Evolutionary conservation across 768 basidiomycete species (phyloP), one percentile per base, ranked within the genome.

Genomic region (Ramaria sp.): DNA sequence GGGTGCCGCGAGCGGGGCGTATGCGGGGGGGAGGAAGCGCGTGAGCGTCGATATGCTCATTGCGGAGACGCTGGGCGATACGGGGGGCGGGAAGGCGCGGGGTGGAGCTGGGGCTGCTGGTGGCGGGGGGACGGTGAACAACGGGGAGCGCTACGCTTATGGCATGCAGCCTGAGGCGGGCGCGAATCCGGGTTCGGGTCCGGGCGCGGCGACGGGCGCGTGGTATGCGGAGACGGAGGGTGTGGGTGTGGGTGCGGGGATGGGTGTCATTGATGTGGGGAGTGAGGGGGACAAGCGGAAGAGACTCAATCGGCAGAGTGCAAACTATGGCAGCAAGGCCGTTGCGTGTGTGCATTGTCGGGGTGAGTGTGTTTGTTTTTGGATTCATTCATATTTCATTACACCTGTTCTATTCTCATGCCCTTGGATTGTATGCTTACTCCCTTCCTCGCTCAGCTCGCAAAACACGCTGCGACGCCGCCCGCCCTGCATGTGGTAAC

Each of bases 331-430:
- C 11, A 86, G 88, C 47, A 91, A 91, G 66, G 85, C 90, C 12
- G 88, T 91, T 22, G 89, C 89, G 15, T 91, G 89, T 70, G 89
- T 91, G 69, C 88, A 88, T 67, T 91, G 89, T 70, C 79, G 89
- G 74, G 87, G 89, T 90, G 64, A 56, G 81, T 73, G 51, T 39
- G n/a, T 34, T 34, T 9, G 37, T 54, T 39, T 52, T 22, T 51
- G 30, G 27, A 17, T 49, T 49, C 37, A 49, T 22, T 57, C 37
- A 22, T 57, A 15, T 53, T 46, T 12, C 39, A 20, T 5, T 27
- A 27, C 45, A 27, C 20, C 38, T 19, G 41, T n/a, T n/a, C n/a
- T n/a, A n/a, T n/a, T n/a, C n/a, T n/a, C n/a, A n/a, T n/a, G n/a
- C n/a, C n/a, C n/a, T n/a, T 9, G 4, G 27, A 27, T 5, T 27